Percentiles rank a stretch among this genome's conserved stretches.
Evolutionary conservation across 2,329 filamentous ascomycete genomes (phyloP).

Genomic region (Pseudodiploospora longispora): DNA sequence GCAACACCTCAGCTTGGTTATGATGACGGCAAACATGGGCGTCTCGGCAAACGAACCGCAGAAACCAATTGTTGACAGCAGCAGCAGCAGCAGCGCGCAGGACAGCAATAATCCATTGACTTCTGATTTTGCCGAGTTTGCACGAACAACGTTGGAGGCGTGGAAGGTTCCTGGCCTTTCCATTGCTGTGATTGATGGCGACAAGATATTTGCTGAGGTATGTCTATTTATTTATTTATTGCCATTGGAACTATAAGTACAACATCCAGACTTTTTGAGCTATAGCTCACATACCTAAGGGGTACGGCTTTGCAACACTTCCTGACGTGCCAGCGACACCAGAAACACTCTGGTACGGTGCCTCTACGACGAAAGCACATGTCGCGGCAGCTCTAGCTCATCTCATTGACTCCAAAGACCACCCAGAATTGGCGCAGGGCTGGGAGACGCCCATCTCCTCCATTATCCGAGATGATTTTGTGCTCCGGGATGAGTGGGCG

Average conservation of each 20-base stretch:
- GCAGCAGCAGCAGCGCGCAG: too few species aligned
- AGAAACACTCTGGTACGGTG: conserved; percentile 46
- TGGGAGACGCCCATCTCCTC: conserved; percentile 40
- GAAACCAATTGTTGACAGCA: too few species aligned
- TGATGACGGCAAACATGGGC: too few species aligned
- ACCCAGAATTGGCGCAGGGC: conserved; percentile 21
- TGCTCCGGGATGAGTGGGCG: conserved; percentile 36
- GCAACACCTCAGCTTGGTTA: too few species aligned
- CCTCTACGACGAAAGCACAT: conserved; percentile 49
- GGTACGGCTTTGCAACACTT: conserved; percentile 20
- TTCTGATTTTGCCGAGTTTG: conserved; percentile 5
- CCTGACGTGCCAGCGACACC: conserved; percentile 32
- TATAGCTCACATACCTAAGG: conserved; percentile 10
- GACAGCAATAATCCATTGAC: conserved; percentile 1
- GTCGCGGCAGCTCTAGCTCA: conserved; percentile 41
- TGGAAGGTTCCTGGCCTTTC: conserved; percentile 19
- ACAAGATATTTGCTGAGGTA: conserved; percentile 18
- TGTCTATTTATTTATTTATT: conserved; percentile 9
- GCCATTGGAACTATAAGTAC: too few species aligned
- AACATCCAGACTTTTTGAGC: too few species aligned
- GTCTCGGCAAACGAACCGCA: too few species aligned
- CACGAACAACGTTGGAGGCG: conserved; percentile 2
- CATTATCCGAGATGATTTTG: conserved; percentile 44
- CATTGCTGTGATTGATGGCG: conserved; percentile 21
- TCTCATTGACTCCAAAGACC: conserved; percentile 33